phyloP scores from a whole-genome alignment of 177 flowering plant species.

The Vitis hybrid region DNA sequence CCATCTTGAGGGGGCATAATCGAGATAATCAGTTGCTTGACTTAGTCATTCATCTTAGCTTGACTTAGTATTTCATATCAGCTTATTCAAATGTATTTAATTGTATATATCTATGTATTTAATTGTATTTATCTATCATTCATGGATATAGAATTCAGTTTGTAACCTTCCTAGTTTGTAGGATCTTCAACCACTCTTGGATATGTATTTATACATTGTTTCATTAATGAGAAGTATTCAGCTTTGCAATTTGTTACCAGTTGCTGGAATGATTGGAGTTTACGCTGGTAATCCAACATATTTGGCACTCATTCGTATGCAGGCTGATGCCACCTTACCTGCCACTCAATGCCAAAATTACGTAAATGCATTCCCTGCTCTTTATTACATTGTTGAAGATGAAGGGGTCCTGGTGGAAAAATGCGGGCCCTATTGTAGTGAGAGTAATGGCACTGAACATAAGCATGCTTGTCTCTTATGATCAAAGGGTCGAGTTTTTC shows the following conservation, averaged over 20 bases:
- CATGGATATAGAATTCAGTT: too few relatives aligned
- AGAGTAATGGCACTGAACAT: conserved; percentile 97
- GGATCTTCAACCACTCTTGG: too few relatives aligned
- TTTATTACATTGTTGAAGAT: conserved; percentile 72
- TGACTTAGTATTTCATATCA: too few relatives aligned
- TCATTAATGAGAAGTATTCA: too few relatives aligned
- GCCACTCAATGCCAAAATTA: conserved; percentile 81
- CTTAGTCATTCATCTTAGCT: too few relatives aligned
- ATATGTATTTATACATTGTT: too few relatives aligned
- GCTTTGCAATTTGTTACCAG: too few relatives aligned
- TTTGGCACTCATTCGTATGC: conserved; percentile 95
- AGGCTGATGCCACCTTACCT: conserved; percentile 95
- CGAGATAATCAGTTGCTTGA: background rate
- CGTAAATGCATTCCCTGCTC: conserved; percentile 89
- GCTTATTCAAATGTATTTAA: too few relatives aligned
- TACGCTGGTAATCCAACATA: conserved; percentile 92
- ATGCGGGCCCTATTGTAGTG: conserved; percentile 92
- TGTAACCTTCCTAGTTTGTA: too few relatives aligned
- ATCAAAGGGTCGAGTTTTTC: conserved; percentile 57
- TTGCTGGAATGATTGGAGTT: conserved; percentile 94
- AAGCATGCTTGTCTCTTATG: conserved; percentile 97
- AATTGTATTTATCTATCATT: too few relatives aligned
- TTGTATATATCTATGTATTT: too few relatives aligned
- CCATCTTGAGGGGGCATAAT: conserved; percentile 9
- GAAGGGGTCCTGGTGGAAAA: conserved; percentile 96